Base-by-base conservation (phyloP, 805 yeast genomes). In the Hanseniaspora osmophila region DNA sequence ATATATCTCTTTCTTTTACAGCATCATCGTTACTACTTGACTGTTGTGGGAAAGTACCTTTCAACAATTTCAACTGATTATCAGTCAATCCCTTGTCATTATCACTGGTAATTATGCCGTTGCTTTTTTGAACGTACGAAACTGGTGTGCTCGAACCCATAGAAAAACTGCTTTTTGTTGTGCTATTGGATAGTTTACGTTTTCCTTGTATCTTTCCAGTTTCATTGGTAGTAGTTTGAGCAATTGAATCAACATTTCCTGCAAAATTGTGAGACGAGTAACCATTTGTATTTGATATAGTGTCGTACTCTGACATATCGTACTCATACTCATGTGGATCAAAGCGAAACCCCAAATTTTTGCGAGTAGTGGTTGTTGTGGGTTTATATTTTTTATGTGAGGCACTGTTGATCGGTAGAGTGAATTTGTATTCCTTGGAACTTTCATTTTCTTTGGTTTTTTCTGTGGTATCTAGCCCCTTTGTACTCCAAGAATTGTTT, bases 311-410 rank as follows among this genome's bases (percentile, higher is more conserved):
- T 10, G 60, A 48, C 4, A 54, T 42, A 45, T 59, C 61, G 41
- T 60, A 61, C 42, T 58, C 59, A 33, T 59, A 54, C 35, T 55
- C 52, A 2, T 51, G 62, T 2, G 58, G 12, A 10, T 38, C 19
- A 15, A 19, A 18, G 10, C n/a, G 16, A 12, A 12, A 38, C 18
- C 18, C 22, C 5, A 32, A 32, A 13, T 37, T 37, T 12, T 17
- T 37, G 13, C 13, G 15, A 4, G 6, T 37, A 9, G 17, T 12
- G 13, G 7, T 37, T 37, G 11, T 37, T 37, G 41, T 3, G 13
- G 41, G 17, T 38, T 18, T 38, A 5, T 6, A 32, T 32, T 32
- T 32, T 32, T 32, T 32, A 7, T 22, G 27, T 22, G 27, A 7
- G 27, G 4, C 7, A 7, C 27, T 22, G 27, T 22, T 22, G 27